phyloP scores from a whole-genome alignment of 1,284 basidiomycete genomes.

The Chondrostereum purpureum region DNA sequence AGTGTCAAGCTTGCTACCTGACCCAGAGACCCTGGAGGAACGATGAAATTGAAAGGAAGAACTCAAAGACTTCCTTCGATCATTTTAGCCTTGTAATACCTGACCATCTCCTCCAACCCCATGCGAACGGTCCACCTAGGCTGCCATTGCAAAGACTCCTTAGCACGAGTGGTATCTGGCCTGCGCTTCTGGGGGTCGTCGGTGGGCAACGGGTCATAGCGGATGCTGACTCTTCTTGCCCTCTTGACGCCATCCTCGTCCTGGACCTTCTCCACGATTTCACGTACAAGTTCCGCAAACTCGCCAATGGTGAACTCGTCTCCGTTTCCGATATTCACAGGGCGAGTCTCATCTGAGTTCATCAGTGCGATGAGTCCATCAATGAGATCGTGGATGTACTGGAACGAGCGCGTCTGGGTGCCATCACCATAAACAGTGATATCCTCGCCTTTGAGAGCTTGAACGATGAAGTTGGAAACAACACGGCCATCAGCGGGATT shows the following conservation, averaged over 20 bases:
- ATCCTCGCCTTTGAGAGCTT: constrained; percentile 91
- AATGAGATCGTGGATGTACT: constrained; percentile 82
- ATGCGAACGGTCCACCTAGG: constrained; percentile 88
- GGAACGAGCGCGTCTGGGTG: constrained; percentile 92
- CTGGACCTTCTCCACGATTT: constrained; percentile 86
- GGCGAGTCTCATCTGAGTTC: constrained; percentile 86
- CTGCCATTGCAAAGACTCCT: constrained; percentile 83
- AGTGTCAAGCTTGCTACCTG: too few relatives aligned
- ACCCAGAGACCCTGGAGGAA: too few relatives aligned
- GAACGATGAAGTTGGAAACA: constrained; percentile 97
- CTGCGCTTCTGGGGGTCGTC: constrained; percentile 94
- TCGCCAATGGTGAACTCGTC: constrained; percentile 94
- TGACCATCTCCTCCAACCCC: constrained; percentile 91
- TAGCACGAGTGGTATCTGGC: constrained; percentile 89
- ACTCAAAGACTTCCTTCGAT: constrained; percentile 71
- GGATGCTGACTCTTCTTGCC: constrained; percentile 59
- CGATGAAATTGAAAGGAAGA: too few relatives aligned
- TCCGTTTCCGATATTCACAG: constrained; percentile 91
- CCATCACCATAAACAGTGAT: constrained; percentile 98
- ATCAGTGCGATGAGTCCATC: constrained; percentile 86
- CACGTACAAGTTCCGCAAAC: constrained; percentile 83
- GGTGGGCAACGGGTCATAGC: constrained; percentile 81
- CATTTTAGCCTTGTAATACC: constrained; percentile 87
- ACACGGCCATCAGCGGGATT: constrained; percentile 95
- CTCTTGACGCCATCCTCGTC: constrained; percentile 66